phyloP scores from a whole-genome alignment of 2,329 filamentous ascomycete species.

The Fusarium abutilonis region DNA sequence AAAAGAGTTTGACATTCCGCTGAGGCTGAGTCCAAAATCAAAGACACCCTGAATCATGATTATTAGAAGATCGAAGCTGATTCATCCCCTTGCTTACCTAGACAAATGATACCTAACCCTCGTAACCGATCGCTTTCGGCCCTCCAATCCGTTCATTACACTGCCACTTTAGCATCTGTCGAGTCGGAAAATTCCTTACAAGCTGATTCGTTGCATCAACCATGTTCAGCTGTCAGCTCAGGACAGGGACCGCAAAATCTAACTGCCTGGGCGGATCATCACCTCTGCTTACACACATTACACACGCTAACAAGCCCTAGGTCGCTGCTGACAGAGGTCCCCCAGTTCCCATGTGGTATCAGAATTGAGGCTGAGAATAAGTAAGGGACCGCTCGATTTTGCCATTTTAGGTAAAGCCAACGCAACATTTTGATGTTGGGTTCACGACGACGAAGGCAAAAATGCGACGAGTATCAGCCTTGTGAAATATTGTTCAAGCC shows the following conservation, averaged over 20 bases:
- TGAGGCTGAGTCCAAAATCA: too few species aligned
- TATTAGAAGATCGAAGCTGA: too few species aligned
- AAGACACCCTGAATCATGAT: too few species aligned
- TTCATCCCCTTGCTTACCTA: too few species aligned
- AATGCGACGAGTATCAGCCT: background rate
- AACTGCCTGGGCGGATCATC: background rate
- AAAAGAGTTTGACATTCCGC: too few species aligned
- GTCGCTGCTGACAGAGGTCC: background rate
- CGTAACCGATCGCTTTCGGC: too few species aligned
- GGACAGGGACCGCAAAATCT: background rate
- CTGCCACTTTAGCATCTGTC: background rate
- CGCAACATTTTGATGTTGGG: background rate
- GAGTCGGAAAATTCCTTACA: background rate
- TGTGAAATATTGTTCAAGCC: background rate
- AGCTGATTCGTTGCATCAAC: background rate
- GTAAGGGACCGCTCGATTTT: background rate
- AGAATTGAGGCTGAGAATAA: too few species aligned
- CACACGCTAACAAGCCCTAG: background rate
- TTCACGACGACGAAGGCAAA: too few species aligned
- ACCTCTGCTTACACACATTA: background rate
- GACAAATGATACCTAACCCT: too few species aligned
- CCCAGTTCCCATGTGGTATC: background rate
- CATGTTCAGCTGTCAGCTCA: background rate
- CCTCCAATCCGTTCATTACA: background rate
- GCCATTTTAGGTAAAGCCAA: background rate